Evolutionary conservation across 2,329 filamentous ascomycete genomes (phyloP).

Genomic region (Monosporascus sp.): DNA sequence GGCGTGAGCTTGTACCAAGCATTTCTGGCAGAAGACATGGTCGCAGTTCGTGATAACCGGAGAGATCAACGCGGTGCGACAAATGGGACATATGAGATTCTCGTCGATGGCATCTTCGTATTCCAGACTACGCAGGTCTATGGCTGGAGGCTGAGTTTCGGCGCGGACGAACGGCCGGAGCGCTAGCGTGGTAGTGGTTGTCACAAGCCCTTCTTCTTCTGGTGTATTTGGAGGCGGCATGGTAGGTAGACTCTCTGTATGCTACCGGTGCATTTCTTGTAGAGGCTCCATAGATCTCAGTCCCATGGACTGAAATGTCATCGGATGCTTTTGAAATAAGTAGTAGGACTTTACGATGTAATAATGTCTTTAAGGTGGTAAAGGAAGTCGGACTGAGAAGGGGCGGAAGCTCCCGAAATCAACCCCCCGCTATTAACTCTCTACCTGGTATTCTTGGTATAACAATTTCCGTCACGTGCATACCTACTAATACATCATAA

Average conservation of each 20-base stretch:
- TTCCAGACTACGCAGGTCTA: slow-evolving; percentile 41
- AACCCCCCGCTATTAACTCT: too few species aligned
- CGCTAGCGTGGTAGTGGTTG: slow-evolving; percentile 17
- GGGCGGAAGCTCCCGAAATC: too few species aligned
- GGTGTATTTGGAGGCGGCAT: slow-evolving; percentile 33
- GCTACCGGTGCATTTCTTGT: background rate
- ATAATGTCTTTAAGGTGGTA: too few species aligned
- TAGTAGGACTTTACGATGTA: too few species aligned
- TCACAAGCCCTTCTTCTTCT: slow-evolving; percentile 27
- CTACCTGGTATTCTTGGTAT: too few species aligned
- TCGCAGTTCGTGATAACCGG: slow-evolving; percentile 59
- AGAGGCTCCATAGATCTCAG: background rate
- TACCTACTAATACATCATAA: too few species aligned
- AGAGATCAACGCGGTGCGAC: slow-evolving; percentile 54
- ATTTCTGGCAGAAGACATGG: slow-evolving; percentile 60
- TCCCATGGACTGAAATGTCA: too few species aligned
- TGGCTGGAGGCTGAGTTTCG: slow-evolving; percentile 9
- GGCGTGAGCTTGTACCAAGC: slow-evolving; percentile 41
- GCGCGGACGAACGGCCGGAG: slow-evolving; percentile 17
- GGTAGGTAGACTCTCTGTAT: slow-evolving; percentile 2
- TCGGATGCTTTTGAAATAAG: too few species aligned
- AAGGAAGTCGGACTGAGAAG: too few species aligned
- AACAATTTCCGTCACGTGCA: too few species aligned
- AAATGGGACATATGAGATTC: slow-evolving; percentile 50
- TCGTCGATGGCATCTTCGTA: slow-evolving; percentile 40